phyloP scores from a whole-genome alignment of 2,329 filamentous ascomycete species.

The Ophiocordyceps sinensis region DNA sequence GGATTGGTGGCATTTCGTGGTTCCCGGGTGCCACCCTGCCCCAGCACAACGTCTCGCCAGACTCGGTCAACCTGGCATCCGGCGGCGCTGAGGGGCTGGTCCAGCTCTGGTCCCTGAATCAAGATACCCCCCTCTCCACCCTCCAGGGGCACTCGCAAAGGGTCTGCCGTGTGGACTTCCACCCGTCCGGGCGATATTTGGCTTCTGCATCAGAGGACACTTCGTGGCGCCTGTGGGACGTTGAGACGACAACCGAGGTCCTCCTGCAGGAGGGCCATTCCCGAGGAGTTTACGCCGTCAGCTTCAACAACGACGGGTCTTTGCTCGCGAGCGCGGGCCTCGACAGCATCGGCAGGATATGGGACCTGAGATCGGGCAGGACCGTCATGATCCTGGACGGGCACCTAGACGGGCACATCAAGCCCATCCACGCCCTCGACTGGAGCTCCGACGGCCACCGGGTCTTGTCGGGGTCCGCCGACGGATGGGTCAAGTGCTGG shows the following conservation, averaged over 20 bases:
- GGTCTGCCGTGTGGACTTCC: slow-evolving; percentile 86
- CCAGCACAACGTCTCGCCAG: slow-evolving; percentile 53
- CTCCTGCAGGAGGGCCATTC: slow-evolving; percentile 90
- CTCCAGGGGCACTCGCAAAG: slow-evolving; percentile 73
- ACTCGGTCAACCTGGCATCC: slow-evolving; percentile 72
- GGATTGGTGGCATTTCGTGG: slow-evolving; percentile 85
- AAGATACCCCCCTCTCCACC: slow-evolving; percentile 73
- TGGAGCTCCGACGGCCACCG: slow-evolving; percentile 87
- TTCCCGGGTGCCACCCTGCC: slow-evolving; percentile 67
- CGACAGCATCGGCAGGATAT: slow-evolving; percentile 88
- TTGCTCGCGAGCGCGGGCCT: slow-evolving; percentile 82
- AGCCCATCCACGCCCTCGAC: slow-evolving; percentile 83
- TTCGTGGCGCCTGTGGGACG: slow-evolving; percentile 93
- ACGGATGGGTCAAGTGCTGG: slow-evolving; percentile 97
- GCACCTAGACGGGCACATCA: slow-evolving; percentile 66
- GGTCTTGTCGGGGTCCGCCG: slow-evolving; percentile 82
- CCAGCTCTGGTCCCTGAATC: slow-evolving; percentile 76
- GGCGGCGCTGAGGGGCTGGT: slow-evolving; percentile 80
- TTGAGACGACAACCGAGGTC: slow-evolving; percentile 70
- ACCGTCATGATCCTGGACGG: slow-evolving; percentile 94
- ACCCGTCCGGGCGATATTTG: slow-evolving; percentile 78
- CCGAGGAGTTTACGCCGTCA: slow-evolving; percentile 77
- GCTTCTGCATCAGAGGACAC: slow-evolving; percentile 93
- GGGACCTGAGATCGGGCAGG: slow-evolving; percentile 84
- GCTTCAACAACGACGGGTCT: slow-evolving; percentile 84